phyloP scores from a whole-genome alignment of 768 basidiomycete genomes.

The Rhodotorula toruloides region DNA sequence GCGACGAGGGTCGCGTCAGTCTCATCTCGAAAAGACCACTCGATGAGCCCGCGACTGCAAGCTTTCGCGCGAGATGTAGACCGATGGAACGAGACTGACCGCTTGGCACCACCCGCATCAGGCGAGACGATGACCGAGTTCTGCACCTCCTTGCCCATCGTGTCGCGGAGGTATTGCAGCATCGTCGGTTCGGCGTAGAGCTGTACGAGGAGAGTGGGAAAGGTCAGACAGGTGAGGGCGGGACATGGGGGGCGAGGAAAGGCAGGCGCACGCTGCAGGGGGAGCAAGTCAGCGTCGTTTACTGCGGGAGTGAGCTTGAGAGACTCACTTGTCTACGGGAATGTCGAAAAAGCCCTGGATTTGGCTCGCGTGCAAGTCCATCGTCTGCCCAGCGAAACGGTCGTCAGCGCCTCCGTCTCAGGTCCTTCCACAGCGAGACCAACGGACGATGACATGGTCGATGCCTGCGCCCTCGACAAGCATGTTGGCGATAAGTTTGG shows the following conservation, averaged over 20 bases:
- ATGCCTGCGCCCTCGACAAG: slow-evolving; percentile 76
- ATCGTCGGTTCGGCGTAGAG: slow-evolving; percentile 94
- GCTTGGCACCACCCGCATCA: slow-evolving; percentile 96
- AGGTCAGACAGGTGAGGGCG: neutral
- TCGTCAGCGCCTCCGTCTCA: neutral
- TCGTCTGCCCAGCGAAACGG: slow-evolving; percentile 61
- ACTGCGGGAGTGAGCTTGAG: neutral
- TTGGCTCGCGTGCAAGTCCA: slow-evolving; percentile 98
- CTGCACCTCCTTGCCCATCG: slow-evolving; percentile 63
- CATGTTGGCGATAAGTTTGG: slow-evolving; percentile 98
- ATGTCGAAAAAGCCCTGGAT: slow-evolving; percentile 99
- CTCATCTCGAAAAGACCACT: neutral
- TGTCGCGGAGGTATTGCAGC: slow-evolving; percentile 86
- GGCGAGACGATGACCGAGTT: slow-evolving; percentile 94
- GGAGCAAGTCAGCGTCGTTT: neutral
- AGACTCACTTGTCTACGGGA: slow-evolving; percentile 93
- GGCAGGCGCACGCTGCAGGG: slow-evolving; percentile 31
- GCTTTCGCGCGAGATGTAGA: neutral
- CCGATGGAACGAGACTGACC: slow-evolving; percentile 52
- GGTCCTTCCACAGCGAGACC: neutral
- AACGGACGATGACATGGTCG: slow-evolving; percentile 90
- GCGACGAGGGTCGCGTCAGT: slow-evolving; percentile 18
- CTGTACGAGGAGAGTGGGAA: slow-evolving; percentile 52
- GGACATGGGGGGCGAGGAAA: slow-evolving; percentile 13
- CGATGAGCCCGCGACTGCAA: neutral